Base-by-base conservation (phyloP, 805 yeast species). In the Candida coleopterorum region DNA sequence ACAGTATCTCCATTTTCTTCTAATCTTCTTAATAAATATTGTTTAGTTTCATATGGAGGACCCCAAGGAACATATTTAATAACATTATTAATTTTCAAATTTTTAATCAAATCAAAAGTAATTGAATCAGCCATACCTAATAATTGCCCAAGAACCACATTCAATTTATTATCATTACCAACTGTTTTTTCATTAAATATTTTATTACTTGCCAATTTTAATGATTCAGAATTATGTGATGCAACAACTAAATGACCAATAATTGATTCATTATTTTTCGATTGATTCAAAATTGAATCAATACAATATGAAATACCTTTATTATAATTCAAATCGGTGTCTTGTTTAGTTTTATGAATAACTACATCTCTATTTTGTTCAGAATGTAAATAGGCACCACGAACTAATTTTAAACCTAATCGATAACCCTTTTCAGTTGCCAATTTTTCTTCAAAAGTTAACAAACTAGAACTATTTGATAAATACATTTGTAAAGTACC, bases 61-160 rank as follows among this genome's bases (percentile, higher is more conserved):
- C 97, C 97, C 97, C 97, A 89, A 12, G 97, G 95, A 44, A 89
- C 96, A 56, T 90, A 89, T 64, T 90, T 90, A 63, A 90, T 81
- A 37, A 89, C 81, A 52, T 86, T 86, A 43, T 72, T 77, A 30
- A 76, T 84, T 30, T 75, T 70, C 46, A 83, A 76, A 32, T 78
- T 69, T 27, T 70, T 62, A 39, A 85, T 76, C 52, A 89, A 71
- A 47, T 84, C 86, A 56, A 74, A 72, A 18, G 96, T 86, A 42
- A 85, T 75, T 51, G 83, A 81, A 60, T 89, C 97, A 35, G 95
- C 94, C 97, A 89, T 90, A 25, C 97, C 97, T 55, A 90, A 68
- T 46, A 89, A 74, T 66, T 90, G 97, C 29, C 90, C 97, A 48
- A 88, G 70, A 6, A 85, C 87, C 18, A 89, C 83, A 47, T 85